Evolutionary conservation across 495 filamentous ascomycete species (phyloP), one percentile per base, ranked within the genome.

Genomic region (Pseudevernia furfuracea): DNA sequence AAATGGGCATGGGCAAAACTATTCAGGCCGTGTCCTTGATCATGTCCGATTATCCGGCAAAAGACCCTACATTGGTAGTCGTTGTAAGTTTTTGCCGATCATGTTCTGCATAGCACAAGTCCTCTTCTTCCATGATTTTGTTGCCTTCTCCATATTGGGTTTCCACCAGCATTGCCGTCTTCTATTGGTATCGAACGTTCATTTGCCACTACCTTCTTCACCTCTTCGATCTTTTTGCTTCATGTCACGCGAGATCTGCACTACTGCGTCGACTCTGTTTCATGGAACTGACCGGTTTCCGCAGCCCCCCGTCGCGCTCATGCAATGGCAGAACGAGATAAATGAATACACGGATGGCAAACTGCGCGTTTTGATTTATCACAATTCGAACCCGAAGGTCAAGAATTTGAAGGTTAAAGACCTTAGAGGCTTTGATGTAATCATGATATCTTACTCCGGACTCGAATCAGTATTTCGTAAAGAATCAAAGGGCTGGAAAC

Each of bases 1-100:
- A 96, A 72, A 97, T 97, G 92, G 92, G 92, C 25, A 94, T 97
- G 82, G 94, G 94, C 37, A 98, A 98, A 79, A 98, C 94, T 0
- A 97, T 98, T 46, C 94, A 98, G 72, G 92, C 94, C 3, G 92
- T 98, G 10, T 95, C 92, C 12, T 80, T 97, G 19, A 90, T 98
- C 72, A 98, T 97, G 92, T 96, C 92, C 10, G 92, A 98, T 71
- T 96, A 88, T 68, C 92, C 92, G 23, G 89, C 87, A 39, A 84
- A 85, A 59, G 73, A 85, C 39, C 91, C 94, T 8, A 90, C 92
- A 5, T 77, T 98, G 10, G 94, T 98, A 10, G 81, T 97, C 49
- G 90, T 96, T 1, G 52, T 55, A 55, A 55, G 52, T 34, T 34
- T 34, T 34, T 30, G 52, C 28, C 19, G 52, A 28, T 55, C 15